phyloP scores from a whole-genome alignment of 2,329 filamentous ascomycete species.

The Aspergillus melleus region DNA sequence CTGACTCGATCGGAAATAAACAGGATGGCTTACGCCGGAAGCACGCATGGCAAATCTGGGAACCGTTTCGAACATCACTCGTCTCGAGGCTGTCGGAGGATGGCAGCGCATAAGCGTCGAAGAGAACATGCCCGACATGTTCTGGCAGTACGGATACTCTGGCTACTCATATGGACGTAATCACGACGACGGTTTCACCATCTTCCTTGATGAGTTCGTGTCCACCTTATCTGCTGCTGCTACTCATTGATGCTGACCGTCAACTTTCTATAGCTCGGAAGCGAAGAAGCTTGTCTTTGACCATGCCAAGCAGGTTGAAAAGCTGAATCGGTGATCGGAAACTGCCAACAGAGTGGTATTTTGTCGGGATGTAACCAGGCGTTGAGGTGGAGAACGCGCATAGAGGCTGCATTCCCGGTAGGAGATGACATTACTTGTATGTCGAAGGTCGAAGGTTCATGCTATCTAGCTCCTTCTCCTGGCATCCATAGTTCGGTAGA shows the following conservation, averaged over 20 bases:
- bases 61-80: slow-evolving; percentile 14
- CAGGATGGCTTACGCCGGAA: slow-evolving; percentile 12
- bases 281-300: slow-evolving; percentile 14
- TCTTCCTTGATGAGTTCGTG: slow-evolving; percentile 14
- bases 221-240: neutral
- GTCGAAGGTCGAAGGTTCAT: too few species aligned
- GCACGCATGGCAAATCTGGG: slow-evolving; percentile 9
- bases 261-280: slow-evolving; percentile 5
- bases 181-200: slow-evolving; percentile 17
- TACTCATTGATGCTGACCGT: neutral
- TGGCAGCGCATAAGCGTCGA: slow-evolving; percentile 15
- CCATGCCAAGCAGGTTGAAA: slow-evolving; percentile 10
- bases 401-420: too few species aligned
- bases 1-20: too few species aligned
- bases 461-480: too few species aligned
- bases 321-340: slow-evolving; percentile 2
- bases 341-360: too few species aligned
- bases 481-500: too few species aligned
- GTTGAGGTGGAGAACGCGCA: too few species aligned
- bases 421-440: too few species aligned
- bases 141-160: slow-evolving; percentile 15
- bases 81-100: slow-evolving; percentile 13
- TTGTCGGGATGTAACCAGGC: too few species aligned
- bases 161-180: slow-evolving; percentile 15
- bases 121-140: slow-evolving; percentile 17